Evolutionary conservation across 2,329 filamentous ascomycete species (phyloP).

Genomic region (Pseudogymnoascus sp.): DNA sequence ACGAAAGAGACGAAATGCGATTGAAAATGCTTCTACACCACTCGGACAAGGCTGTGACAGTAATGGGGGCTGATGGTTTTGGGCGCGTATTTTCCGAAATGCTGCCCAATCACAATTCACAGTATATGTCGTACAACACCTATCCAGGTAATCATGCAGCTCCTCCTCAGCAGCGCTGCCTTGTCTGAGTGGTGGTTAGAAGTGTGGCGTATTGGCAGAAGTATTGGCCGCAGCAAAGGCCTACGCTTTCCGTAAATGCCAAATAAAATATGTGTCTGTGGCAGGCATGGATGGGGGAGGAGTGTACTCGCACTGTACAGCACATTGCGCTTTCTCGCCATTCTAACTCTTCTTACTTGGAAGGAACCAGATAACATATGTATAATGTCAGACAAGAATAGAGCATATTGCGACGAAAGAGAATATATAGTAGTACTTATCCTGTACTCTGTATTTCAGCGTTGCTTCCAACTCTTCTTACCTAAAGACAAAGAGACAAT

Average conservation of each 20-base stretch:
- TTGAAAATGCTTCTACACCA: neutral
- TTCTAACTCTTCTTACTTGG: no score
- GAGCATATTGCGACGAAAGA: neutral
- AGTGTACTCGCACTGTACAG: neutral
- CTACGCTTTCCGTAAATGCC: neutral
- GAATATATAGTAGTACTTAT: neutral
- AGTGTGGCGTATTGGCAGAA: no score
- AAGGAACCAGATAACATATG: neutral
- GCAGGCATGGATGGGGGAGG: neutral
- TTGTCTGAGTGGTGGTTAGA: neutral
- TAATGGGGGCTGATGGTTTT: neutral
- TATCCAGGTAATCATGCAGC: neutral
- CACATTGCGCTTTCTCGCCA: no score
- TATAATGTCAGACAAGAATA: neutral
- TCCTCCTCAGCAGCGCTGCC: neutral
- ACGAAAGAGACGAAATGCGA: neutral
- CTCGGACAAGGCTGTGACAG: neutral
- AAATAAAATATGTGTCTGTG: neutral
- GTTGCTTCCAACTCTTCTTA: neutral
- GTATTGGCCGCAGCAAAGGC: neutral
- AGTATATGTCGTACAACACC: neutral
- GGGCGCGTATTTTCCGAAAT: neutral
- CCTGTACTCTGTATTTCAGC: neutral
- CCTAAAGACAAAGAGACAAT: neutral
- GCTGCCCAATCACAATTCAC: neutral